Evolutionary conservation across 345 rosid genomes (phyloP).

Genomic region (Eucalyptus pumila): DNA sequence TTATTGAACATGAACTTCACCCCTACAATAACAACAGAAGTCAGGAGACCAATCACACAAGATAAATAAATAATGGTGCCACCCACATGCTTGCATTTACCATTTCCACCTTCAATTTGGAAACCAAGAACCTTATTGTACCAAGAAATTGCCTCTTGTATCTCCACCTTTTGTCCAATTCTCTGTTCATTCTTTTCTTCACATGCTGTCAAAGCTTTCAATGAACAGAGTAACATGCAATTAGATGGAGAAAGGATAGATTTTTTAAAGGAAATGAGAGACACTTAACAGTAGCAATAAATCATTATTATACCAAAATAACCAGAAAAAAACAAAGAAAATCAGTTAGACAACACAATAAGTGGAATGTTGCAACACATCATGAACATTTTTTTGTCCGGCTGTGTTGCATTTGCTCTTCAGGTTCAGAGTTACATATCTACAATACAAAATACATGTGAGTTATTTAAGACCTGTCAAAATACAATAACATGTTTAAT

Average conservation of each 20-base stretch:
- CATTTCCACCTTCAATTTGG: conserved; percentile 73
- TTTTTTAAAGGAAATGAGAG: neutral
- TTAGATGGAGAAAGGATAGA: neutral
- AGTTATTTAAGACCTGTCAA: neutral
- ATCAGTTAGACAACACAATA: neutral
- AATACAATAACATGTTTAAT: neutral
- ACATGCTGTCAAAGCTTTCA: conserved; percentile 21
- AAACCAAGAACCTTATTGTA: conserved; percentile 73
- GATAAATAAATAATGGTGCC: neutral
- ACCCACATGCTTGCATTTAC: conserved; percentile 17
- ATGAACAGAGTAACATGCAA: neutral
- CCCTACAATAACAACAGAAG: conserved; percentile 26
- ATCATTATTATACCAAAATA: neutral
- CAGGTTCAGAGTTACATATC: neutral
- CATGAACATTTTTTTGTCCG: neutral
- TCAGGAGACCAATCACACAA: neutral
- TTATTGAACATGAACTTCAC: conserved; percentile 70
- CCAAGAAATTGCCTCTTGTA: conserved; percentile 68
- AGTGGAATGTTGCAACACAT: neutral
- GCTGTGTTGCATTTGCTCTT: neutral
- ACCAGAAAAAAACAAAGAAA: neutral
- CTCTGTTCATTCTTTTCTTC: conserved; percentile 31
- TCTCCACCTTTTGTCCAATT: conserved; percentile 26
- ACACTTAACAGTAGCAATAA: neutral
- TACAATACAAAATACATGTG: neutral